Conservation (phyloP, 495 filamentous ascomycete genomes). For the Aspergillus olivimuriae region DNA sequence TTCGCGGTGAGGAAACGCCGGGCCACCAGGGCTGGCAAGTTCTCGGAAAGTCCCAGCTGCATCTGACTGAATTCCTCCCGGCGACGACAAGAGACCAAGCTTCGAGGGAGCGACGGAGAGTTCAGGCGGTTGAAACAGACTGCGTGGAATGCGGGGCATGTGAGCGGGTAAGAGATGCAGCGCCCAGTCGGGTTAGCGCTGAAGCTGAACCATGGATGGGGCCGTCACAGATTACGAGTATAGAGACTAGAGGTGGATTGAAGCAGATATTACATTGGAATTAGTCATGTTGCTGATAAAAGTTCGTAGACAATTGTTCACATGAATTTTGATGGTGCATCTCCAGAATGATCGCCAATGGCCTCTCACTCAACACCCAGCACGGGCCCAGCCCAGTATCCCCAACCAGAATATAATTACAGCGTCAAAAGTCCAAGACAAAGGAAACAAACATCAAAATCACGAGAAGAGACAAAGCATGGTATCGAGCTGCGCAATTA, state of each 20-base stretch:
- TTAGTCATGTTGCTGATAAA: too few relatives aligned
- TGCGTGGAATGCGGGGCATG: conserved; percentile 9
- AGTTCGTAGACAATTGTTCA: too few relatives aligned
- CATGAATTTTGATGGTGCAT: too few relatives aligned
- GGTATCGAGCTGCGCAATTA: conserved; percentile 17
- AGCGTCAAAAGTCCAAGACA: background rate
- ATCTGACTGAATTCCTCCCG: too few relatives aligned
- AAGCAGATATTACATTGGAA: too few relatives aligned
- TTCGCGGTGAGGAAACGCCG: conserved; percentile 47
- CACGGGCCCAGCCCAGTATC: conserved; percentile 8
- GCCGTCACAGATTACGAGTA: too few relatives aligned
- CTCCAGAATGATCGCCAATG: too few relatives aligned
- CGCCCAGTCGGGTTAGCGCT: background rate
- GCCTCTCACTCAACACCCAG: conserved; percentile 4
- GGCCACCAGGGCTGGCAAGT: conserved; percentile 48
- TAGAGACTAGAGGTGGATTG: too few relatives aligned
- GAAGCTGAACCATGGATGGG: background rate
- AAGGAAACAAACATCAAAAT: conserved; percentile 2
- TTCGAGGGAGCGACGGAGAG: too few relatives aligned
- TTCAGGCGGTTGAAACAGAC: conserved; percentile 3
- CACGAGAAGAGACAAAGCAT: conserved; percentile 4
- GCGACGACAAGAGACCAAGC: too few relatives aligned
- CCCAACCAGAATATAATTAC: conserved; percentile 7
- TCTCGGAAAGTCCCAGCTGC: conserved; percentile 37
- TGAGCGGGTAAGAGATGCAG: conserved; percentile 2